Percentiles rank a stretch among this genome's conserved stretches.
These are phyloP conservation scores for Noccaea bulbosa DNA, from an alignment of 345 rosid genomes.

Conservation along the genomic window DNA sequence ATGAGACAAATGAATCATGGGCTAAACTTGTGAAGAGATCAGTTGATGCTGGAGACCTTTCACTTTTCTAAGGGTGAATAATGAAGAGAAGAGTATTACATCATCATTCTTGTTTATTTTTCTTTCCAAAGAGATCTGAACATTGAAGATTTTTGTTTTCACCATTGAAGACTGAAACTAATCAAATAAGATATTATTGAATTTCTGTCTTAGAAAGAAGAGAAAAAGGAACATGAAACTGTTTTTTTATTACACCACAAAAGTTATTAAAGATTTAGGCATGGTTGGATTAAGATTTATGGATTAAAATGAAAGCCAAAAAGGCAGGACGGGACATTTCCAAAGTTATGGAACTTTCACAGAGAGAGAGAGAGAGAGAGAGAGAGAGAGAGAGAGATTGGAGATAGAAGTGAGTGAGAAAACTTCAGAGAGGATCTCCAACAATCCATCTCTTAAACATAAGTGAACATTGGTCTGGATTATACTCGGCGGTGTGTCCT, in stretches of 20 bases:
- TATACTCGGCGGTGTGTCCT: slow-evolving; percentile 66
- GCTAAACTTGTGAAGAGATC: slow-evolving; percentile 79
- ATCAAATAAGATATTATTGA: not conserved
- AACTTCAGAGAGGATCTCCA: slow-evolving; percentile 32
- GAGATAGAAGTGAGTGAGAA: not conserved
- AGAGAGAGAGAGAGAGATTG: too few species aligned
- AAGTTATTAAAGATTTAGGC: too few species aligned
- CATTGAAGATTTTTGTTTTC: slow-evolving; percentile 29
- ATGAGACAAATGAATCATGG: slow-evolving; percentile 87
- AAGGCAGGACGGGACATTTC: not conserved
- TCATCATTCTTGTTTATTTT: slow-evolving; percentile 30
- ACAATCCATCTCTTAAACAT: slow-evolving; percentile 51
- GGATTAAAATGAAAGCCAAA: too few species aligned
- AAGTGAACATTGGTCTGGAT: slow-evolving; percentile 54
- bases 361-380: too few species aligned
- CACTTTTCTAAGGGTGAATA: slow-evolving; percentile 47
- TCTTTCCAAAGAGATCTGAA: not conserved
- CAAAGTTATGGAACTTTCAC: not conserved
- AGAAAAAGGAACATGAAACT: not conserved
- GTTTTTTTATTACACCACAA: too few species aligned
- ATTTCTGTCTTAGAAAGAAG: not conserved
- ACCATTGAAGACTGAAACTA: slow-evolving; percentile 26
- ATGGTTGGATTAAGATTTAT: too few species aligned
- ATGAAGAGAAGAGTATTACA: slow-evolving; percentile 7
- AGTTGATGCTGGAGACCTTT: slow-evolving; percentile 64